Base-by-base conservation (phyloP, 768 basidiomycete genomes). In the Peribolospora kevripleyi region DNA sequence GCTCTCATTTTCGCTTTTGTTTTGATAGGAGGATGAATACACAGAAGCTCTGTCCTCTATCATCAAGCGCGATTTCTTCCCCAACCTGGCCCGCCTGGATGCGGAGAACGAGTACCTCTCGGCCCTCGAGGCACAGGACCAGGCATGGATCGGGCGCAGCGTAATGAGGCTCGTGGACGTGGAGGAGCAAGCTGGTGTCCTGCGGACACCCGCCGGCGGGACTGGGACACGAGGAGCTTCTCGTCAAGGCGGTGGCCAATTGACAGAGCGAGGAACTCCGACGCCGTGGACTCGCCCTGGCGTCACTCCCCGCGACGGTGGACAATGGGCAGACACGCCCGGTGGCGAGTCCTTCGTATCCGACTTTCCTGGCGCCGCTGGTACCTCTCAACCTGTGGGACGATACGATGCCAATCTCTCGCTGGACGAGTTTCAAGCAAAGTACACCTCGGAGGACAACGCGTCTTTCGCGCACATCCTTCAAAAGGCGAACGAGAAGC, bases 61-160 rank as follows among this genome's bases (percentile, higher is more conserved):
- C 63, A 97, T 97, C 63, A 82, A 84, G 45, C 80, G 93, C 51
- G 91, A 97, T 69, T 98, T 98, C 74, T 98, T 97, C 64, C 93
- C 93, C 0, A 85, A 85, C 9, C 76, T 97, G 7, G 77, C 81
- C 13, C 84, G 85, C 61, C 74, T 91, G 38, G 84, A 90, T 61
- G 83, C 85, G 14, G 83, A 84, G 41, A 86, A 90, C 65, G 74
- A 73, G 55, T 87, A 88, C 68, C 76, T 91, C 36, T 79, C 82
- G 57, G 86, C 86, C 3, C 69, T 86, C 46, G 74, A 75, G 48
- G 72, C 78, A n/a, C 71, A 78, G 57, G 84, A 93, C 66, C 40
- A 25, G 0, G 50, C 13, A 7, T 39, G 55, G 46, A 59, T 61
- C 25, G 59, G 57, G 38, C 50, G 45, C 39, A 60, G 58, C 38